These are phyloP conservation scores for Mycena rosella DNA, from an alignment of 768 basidiomycete species.

Conservation along the genomic window DNA sequence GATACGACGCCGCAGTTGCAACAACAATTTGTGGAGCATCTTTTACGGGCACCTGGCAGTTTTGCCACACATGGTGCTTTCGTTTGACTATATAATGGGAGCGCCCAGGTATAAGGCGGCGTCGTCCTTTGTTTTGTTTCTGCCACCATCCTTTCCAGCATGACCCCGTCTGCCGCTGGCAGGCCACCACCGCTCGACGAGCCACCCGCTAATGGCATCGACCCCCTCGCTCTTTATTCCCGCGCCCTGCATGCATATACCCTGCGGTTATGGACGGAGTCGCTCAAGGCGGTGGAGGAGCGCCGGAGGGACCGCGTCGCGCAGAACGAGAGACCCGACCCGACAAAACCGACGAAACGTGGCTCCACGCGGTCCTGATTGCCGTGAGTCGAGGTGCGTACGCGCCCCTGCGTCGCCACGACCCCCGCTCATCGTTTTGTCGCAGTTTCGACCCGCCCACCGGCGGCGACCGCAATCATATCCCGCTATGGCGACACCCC, in stretches of 20 bases:
- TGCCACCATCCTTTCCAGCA: constrained; percentile 6
- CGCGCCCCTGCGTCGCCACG: background rate
- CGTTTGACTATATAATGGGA: constrained; percentile 4
- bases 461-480: background rate
- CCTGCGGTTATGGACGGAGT: constrained; percentile 37
- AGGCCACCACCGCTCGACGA: constrained; percentile 7
- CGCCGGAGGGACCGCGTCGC: constrained; percentile 9
- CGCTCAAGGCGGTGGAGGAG: constrained; percentile 28
- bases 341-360: background rate
- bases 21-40: constrained; percentile 15
- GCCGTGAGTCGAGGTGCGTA: constrained; percentile 14
- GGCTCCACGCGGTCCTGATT: constrained; percentile 1
- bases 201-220: background rate
- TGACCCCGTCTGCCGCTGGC: constrained; percentile 29
- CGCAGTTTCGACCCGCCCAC: background rate
- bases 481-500: too few species aligned
- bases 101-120: background rate
- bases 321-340: constrained; percentile 6
- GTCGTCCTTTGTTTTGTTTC: background rate
- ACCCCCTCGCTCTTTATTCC: constrained; percentile 34
- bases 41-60: constrained; percentile 6
- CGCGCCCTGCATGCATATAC: constrained; percentile 40
- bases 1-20: background rate
- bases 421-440: background rate
- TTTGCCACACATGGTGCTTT: constrained; percentile 4